Evolutionary conservation across 306 rosid genomes (phyloP), one percentile per base, ranked within the genome.

Genomic region (Purshia tridentata): DNA sequence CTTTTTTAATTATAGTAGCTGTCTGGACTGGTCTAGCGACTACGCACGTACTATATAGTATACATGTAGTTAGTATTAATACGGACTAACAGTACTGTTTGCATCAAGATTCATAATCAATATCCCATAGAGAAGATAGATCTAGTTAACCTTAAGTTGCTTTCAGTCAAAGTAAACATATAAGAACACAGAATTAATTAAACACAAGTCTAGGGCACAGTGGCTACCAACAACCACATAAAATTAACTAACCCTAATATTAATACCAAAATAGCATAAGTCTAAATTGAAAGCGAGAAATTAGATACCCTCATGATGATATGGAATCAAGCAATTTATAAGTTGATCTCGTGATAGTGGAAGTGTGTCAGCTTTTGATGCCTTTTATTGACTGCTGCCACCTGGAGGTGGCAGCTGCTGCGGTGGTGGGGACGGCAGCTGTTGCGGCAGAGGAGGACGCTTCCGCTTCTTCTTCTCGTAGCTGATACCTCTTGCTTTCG

Each of bases 401-500:
- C 92, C 97, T 62, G 86, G 82, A 3, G 89, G 86, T 47, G 87
- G 88, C 18, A 51, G 76, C 9, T 6, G 46, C 8, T 48, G 23
- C 22, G 75, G 47, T 6, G 87, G 39, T 0, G 52, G 76, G 16
- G 75, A 74, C 15, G 46, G 63, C 18, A 19, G 70, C 9, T 29
- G 72, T 9, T 70, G 47, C 37, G 47, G 16, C 42, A 53, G 86
- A 6, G 55, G 85, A 5, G 95, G 99, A 20, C 97, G 94, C 75
- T 95, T 95, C 46, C 98, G 59, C 79, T 91, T 95, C 91, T 95
- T 95, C 87, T 95, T 95, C 83, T 95, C 98, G 54, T 95, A 95
- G 72, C 99, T 95, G 49, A 95, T 95, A 8, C 99, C 99, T 79
- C 99, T 87, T 19, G 99, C 99, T 77, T 95, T 95, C 18, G 99